A percentile compares a stretch with the other conserved stretches of the same genome.
Evolutionary conservation across 2,329 filamentous ascomycete genomes (phyloP).

Genomic region (Elsinoe batatas): DNA sequence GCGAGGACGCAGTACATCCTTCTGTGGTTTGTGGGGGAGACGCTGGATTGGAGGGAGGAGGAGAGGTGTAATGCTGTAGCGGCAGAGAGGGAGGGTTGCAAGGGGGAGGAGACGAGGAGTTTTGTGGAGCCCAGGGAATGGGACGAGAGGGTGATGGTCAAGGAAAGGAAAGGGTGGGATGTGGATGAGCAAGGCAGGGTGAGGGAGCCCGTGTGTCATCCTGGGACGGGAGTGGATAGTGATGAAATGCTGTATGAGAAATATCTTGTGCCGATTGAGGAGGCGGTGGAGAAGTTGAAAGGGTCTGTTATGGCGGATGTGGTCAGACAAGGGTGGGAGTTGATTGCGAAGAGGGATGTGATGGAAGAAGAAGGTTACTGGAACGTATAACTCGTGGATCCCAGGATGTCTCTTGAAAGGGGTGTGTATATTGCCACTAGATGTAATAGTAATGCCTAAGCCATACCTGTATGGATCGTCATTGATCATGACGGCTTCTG

Average conservation of each 20-base stretch:
- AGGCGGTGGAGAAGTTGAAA: constrained; percentile 33
- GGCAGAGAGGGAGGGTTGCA: constrained; percentile 18
- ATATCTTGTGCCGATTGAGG: constrained; percentile 33
- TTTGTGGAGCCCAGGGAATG: constrained; percentile 33
- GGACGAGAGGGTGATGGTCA: constrained; percentile 28
- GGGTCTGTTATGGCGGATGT: constrained; percentile 37
- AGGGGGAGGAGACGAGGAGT: constrained; percentile 13
- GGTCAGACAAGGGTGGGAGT: constrained; percentile 36
- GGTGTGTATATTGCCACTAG: not conserved
- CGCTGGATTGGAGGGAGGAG: constrained; percentile 30
- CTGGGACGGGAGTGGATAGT: constrained; percentile 39
- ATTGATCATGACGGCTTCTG: constrained; percentile 8
- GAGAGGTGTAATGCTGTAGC: constrained; percentile 7
- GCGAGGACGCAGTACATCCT: constrained; percentile 32
- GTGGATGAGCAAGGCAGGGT: constrained; percentile 24
- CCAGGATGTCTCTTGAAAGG: not conserved
- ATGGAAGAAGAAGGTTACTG: constrained; percentile 19
- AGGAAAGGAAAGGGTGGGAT: constrained; percentile 32
- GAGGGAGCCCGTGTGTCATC: constrained; percentile 38
- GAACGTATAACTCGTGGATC: not conserved
- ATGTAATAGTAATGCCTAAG: not conserved
- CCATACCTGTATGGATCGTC: not conserved
- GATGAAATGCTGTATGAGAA: constrained; percentile 38
- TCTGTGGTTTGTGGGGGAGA: constrained; percentile 40
- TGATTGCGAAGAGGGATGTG: constrained; percentile 30